phyloP scores from a whole-genome alignment of 441 rosid species.

The Geranium incanum region DNA sequence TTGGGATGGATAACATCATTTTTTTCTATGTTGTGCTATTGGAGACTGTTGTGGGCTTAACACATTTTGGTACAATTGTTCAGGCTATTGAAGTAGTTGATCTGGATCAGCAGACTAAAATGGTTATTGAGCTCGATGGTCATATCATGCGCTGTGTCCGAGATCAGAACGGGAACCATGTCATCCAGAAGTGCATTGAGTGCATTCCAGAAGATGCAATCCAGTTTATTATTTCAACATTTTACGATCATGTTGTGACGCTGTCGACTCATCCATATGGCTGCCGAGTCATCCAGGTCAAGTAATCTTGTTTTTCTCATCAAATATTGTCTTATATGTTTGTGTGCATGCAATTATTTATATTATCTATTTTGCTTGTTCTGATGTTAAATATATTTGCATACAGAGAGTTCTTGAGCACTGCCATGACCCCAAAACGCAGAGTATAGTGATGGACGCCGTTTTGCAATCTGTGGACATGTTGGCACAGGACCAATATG shows the following conservation, averaged over 20 bases:
- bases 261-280: constrained; percentile 87
- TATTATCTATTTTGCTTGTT: background rate
- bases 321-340: background rate
- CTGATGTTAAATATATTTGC: background rate
- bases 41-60: constrained; percentile 13
- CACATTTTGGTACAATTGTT: constrained; percentile 1
- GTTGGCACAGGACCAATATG: constrained; percentile 87
- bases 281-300: constrained; percentile 87
- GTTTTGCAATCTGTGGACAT: constrained; percentile 63
- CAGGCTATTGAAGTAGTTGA: constrained; percentile 92
- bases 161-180: constrained; percentile 91
- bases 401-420: constrained; percentile 79
- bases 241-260: constrained; percentile 64
- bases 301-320: constrained; percentile 5
- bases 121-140: constrained; percentile 82
- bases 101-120: constrained; percentile 71
- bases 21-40: background rate
- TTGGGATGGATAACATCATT: background rate
- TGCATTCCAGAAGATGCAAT: constrained; percentile 79
- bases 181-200: constrained; percentile 74
- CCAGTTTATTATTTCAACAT: constrained; percentile 53
- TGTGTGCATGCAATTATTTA: constrained; percentile 5
- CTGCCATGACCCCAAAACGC: constrained; percentile 51
- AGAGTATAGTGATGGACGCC: constrained; percentile 75
- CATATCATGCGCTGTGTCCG: constrained; percentile 80